phyloP scores from a whole-genome alignment of 108 stramenopile genomes.

The Cyclostephanos tholiformis region DNA sequence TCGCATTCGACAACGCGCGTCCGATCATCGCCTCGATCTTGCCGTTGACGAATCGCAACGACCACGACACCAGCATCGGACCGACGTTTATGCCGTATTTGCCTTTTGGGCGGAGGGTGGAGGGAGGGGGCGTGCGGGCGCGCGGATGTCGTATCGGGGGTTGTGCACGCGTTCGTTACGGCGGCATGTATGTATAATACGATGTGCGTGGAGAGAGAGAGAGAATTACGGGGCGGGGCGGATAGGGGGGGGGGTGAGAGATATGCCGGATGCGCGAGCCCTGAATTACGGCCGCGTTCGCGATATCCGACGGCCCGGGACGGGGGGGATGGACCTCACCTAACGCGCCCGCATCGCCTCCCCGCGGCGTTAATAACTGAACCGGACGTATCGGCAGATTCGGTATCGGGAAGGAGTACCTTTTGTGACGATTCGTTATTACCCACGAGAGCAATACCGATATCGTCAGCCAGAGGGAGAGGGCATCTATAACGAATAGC shows the following conservation, averaged over 20 bases:
- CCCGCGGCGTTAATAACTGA: constrained; percentile 67
- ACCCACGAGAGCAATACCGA: constrained; percentile 82
- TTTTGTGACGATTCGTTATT: constrained; percentile 38
- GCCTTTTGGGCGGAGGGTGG: constrained; percentile 7
- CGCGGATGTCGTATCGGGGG: too few species aligned
- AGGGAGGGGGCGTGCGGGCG: too few species aligned
- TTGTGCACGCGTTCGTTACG: too few species aligned
- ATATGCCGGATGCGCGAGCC: too few species aligned
- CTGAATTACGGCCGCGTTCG: too few species aligned
- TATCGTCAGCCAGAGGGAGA: constrained; percentile 75
- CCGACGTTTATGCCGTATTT: constrained; percentile 82
- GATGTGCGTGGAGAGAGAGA: constrained; percentile 14
- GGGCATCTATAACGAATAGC: constrained; percentile 62
- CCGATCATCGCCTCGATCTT: constrained; percentile 73
- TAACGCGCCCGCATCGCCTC: constrained; percentile 50
- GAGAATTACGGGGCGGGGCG: too few species aligned
- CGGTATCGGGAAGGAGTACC: constrained; percentile 83
- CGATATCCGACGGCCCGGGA: too few species aligned
- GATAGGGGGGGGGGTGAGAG: too few species aligned
- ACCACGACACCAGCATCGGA: constrained; percentile 85
- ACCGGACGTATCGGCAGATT: constrained; percentile 71
- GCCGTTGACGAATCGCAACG: constrained; percentile 65
- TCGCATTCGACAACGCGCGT: constrained; percentile 58
- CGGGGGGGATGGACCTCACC: too few species aligned
- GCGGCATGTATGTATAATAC: too few species aligned